Percentiles rank a stretch among this genome's conserved stretches.
Evolutionary conservation across 108 stramenopile genomes (phyloP).

Genomic region (Stephanodiscus triporus): DNA sequence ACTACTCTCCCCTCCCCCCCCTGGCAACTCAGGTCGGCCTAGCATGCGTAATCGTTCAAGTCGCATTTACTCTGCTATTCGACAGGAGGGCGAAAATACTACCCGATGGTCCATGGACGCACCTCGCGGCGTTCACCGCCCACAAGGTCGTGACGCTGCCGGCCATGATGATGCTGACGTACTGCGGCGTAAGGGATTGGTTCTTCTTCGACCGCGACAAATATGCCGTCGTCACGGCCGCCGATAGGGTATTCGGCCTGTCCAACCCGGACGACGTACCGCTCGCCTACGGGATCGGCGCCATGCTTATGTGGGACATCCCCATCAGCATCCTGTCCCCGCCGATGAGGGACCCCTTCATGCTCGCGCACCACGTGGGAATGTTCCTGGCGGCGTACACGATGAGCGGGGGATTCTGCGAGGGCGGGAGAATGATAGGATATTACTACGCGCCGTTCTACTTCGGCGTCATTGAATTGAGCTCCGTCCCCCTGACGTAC

Average conservation of each 20-base stretch:
- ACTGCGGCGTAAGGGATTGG: constrained; percentile 50
- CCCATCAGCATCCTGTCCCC: constrained; percentile 38
- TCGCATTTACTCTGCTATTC: constrained; percentile 30
- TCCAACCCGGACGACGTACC: constrained; percentile 20
- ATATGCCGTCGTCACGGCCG: not conserved
- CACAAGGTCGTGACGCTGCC: constrained; percentile 58
- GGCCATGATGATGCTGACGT: constrained; percentile 56
- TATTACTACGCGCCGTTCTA: constrained; percentile 68
- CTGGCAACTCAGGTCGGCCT: constrained; percentile 31
- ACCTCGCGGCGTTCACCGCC: constrained; percentile 56
- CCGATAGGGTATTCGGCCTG: constrained; percentile 29
- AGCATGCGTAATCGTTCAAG: constrained; percentile 34
- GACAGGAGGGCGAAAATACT: constrained; percentile 19
- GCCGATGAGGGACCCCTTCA: constrained; percentile 48
- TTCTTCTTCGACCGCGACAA: constrained; percentile 3
- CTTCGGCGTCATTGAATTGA: constrained; percentile 73
- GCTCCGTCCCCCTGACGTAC: constrained; percentile 60
- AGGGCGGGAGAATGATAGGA: constrained; percentile 39
- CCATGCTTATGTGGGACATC: constrained; percentile 65
- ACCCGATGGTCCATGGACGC: constrained; percentile 58
- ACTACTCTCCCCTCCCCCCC: constrained; percentile 37
- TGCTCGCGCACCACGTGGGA: constrained; percentile 65
- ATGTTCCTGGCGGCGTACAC: constrained; percentile 58
- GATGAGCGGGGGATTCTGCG: constrained; percentile 44
- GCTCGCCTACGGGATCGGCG: constrained; percentile 39